phyloP scores from a whole-genome alignment of 2,329 filamentous ascomycete species.

The Hansfordia pulvinata region DNA sequence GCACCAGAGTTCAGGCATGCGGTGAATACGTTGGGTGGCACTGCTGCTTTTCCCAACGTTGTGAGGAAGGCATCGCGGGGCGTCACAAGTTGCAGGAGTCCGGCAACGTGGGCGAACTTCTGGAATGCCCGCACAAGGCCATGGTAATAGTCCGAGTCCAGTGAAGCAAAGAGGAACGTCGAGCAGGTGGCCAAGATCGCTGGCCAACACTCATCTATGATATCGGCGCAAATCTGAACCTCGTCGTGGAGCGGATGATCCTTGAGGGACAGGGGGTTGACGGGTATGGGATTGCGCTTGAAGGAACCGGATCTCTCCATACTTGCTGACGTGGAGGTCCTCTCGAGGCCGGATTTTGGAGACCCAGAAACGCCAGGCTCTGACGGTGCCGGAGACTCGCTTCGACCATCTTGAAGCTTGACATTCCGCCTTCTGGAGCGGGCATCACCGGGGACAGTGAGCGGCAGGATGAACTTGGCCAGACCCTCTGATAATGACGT shows the following conservation, averaged over 20 bases:
- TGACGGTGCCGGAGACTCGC: conserved; percentile 26
- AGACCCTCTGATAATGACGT: conserved; percentile 83
- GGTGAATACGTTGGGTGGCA: conserved; percentile 65
- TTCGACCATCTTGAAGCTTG: conserved; percentile 25
- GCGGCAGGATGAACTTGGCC: conserved; percentile 81
- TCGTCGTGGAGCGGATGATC: conserved; percentile 59
- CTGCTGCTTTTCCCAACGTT: conserved; percentile 82
- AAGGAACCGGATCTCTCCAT: conserved; percentile 52
- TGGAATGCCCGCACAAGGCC: conserved; percentile 85
- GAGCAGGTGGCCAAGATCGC: conserved; percentile 90
- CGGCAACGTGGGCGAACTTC: conserved; percentile 88
- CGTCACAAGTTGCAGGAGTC: conserved; percentile 69
- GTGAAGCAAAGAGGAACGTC: conserved; percentile 80
- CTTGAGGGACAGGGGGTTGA: conserved; percentile 69
- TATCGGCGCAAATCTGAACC: conserved; percentile 62
- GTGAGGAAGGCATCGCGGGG: conserved; percentile 91
- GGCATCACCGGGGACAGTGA: conserved; percentile 69
- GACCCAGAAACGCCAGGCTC: conserved; percentile 20
- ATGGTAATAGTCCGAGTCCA: conserved; percentile 92
- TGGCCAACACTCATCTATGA: conserved; percentile 91
- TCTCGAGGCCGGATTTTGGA: conserved; percentile 15
- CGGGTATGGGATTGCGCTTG: conserved; percentile 62
- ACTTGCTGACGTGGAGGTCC: conserved; percentile 12
- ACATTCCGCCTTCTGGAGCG: conserved; percentile 35
- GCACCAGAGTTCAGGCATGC: conserved; percentile 40